phyloP scores from a whole-genome alignment of 768 basidiomycete species.

The Daedalea quercina region DNA sequence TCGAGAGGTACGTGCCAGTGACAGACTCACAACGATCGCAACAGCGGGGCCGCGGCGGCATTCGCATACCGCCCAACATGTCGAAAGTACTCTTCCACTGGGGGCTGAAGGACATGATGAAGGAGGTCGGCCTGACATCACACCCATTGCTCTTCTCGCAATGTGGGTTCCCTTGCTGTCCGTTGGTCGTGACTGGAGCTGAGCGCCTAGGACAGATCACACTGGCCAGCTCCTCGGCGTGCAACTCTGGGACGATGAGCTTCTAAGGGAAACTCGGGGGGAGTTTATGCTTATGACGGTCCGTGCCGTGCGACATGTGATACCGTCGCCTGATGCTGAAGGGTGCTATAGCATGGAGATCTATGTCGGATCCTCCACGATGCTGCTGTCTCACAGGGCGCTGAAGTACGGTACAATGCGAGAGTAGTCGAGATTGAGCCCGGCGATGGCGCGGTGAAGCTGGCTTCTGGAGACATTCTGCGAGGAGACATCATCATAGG shows the following conservation, averaged over 20 bases:
- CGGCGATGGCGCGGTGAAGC: constrained; percentile 16
- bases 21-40: neutral
- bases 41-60: constrained; percentile 17
- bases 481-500: constrained; percentile 28
- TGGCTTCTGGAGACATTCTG: constrained; percentile 24
- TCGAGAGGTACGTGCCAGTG: neutral
- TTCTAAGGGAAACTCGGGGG: constrained; percentile 24
- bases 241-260: constrained; percentile 22
- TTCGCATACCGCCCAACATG: constrained; percentile 30
- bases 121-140: constrained; percentile 15
- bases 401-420: constrained; percentile 17
- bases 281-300: constrained; percentile 26
- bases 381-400: constrained; percentile 21
- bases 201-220: constrained; percentile 12
- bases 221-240: constrained; percentile 23
- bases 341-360: constrained; percentile 22
- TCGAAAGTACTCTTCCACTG: constrained; percentile 30
- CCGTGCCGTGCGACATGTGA: neutral
- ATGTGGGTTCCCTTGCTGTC: constrained; percentile 13
- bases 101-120: constrained; percentile 24
- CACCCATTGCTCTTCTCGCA: constrained; percentile 17
- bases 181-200: neutral
- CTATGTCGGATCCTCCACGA: constrained; percentile 26
- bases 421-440: constrained; percentile 22
- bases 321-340: neutral